Evolutionary conservation across 2,329 filamentous ascomycete genomes (phyloP).

Genomic region (Colletotrichum salicis): DNA sequence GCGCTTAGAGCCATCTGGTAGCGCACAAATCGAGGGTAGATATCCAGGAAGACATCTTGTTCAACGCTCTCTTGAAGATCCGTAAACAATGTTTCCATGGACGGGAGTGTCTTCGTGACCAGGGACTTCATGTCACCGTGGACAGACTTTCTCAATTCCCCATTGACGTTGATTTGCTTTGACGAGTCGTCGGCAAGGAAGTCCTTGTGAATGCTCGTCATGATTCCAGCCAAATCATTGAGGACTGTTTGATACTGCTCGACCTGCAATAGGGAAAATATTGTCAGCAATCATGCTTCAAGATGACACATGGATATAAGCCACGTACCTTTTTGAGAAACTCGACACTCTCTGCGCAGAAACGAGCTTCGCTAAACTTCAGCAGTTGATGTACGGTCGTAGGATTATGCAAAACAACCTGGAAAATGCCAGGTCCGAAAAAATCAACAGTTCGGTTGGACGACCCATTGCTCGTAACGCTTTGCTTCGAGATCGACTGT

Average conservation of each 20-base stretch:
- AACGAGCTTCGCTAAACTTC: constrained; percentile 57
- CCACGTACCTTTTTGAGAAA: constrained; percentile 60
- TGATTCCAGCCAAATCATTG: constrained; percentile 47
- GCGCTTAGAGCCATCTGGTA: constrained; percentile 61
- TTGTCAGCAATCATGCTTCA: constrained; percentile 38
- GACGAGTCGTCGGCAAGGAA: constrained; percentile 44
- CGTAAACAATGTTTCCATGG: constrained; percentile 56
- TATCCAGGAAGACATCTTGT: constrained; percentile 53
- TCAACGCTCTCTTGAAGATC: constrained; percentile 58
- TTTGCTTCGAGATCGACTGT: constrained; percentile 29
- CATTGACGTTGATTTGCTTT: constrained; percentile 55
- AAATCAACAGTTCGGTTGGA: constrained; percentile 53
- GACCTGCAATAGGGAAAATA: constrained; percentile 39
- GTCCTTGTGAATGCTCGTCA: constrained; percentile 48
- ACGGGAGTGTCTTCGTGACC: constrained; percentile 55
- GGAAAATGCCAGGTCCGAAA: constrained; percentile 61
- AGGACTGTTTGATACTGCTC: constrained; percentile 56
- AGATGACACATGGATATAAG: neutral
- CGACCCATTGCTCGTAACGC: constrained; percentile 17
- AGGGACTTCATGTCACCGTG: constrained; percentile 59
- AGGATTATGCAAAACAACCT: constrained; percentile 61
- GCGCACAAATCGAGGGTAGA: constrained; percentile 65
- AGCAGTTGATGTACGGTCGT: constrained; percentile 58
- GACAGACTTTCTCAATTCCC: constrained; percentile 51
- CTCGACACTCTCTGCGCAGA: constrained; percentile 62